These are phyloP conservation scores for Aaosphaeria arxii DNA, from an alignment of 2,329 filamentous ascomycete genomes.

Conservation along the genomic window DNA sequence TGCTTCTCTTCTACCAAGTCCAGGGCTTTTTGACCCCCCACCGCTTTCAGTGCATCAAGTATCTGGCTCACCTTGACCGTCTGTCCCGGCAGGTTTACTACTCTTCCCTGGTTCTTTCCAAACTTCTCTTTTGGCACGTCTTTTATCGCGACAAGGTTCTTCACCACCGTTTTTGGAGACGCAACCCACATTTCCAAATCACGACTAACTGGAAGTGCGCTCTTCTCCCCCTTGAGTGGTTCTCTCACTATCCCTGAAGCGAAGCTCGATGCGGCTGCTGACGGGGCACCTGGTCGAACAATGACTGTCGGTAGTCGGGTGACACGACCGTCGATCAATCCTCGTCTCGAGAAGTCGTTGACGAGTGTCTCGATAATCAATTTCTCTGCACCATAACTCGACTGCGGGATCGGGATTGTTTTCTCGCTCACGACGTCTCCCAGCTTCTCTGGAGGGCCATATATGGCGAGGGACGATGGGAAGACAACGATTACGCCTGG, in stretches of 20 bases:
- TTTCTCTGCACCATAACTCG: conserved; percentile 60
- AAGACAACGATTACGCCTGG: conserved; percentile 56
- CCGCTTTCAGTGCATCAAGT: conserved; percentile 50
- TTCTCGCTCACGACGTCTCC: conserved; percentile 4
- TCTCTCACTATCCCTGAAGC: conserved; percentile 62
- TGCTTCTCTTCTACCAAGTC: conserved; percentile 43
- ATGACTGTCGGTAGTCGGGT: conserved; percentile 59
- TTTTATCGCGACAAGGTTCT: conserved; percentile 50
- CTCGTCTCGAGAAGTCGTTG: conserved; percentile 58
- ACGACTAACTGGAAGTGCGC: conserved; percentile 44
- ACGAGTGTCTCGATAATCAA: conserved; percentile 56
- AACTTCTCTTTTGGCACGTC: conserved; percentile 47
- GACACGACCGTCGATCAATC: conserved; percentile 54
- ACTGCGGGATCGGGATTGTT: conserved; percentile 55
- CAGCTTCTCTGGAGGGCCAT: conserved; percentile 48
- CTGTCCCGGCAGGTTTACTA: conserved; percentile 51
- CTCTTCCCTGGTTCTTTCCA: conserved; percentile 37
- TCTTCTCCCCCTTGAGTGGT: conserved; percentile 53
- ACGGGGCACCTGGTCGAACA: conserved; percentile 56
- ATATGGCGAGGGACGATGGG: conserved; percentile 58
- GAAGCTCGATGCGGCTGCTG: conserved; percentile 57
- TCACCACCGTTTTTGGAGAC: conserved; percentile 51
- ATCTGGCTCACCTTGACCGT: conserved; percentile 52
- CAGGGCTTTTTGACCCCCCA: conserved; percentile 50
- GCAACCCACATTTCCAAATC: conserved; percentile 55